phyloP scores from a whole-genome alignment of 371 early-diverging fungal species.

The Nosema muscidifuracis region DNA sequence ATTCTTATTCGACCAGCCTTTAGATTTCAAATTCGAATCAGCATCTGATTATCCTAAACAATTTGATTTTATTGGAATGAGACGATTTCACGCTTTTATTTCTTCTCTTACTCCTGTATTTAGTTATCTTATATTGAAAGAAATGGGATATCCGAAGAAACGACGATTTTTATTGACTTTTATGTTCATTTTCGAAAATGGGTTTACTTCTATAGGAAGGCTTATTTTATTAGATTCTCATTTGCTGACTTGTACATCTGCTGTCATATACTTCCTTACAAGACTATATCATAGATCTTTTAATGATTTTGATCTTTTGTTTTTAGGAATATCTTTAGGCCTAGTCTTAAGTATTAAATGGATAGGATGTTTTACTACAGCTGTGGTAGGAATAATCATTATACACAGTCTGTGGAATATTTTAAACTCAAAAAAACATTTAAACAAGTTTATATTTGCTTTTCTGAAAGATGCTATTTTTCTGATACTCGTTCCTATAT shows the following conservation, averaged over 20 bases:
- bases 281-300: conserved; percentile 59
- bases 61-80: conserved; percentile 81
- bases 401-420: conserved; percentile 81
- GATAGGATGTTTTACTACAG: conserved; percentile 91
- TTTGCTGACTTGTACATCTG: conserved; percentile 80
- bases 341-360: conserved; percentile 83
- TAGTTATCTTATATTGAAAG: conserved; percentile 76
- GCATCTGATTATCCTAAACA: conserved; percentile 72
- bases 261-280: conserved; percentile 70
- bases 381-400: conserved; percentile 83
- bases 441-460: conserved; percentile 72
- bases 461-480: conserved; percentile 60
- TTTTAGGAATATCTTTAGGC: conserved; percentile 82
- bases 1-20: conserved; percentile 75
- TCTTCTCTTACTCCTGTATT: conserved; percentile 83
- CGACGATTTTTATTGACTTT: conserved; percentile 69
- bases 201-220: conserved; percentile 71
- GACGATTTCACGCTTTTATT: conserved; percentile 66
- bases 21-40: conserved; percentile 78
- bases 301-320: conserved; percentile 72
- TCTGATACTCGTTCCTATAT: conserved; percentile 75
- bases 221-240: conserved; percentile 93
- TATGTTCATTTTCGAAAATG: conserved; percentile 70
- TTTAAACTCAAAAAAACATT: conserved; percentile 67
- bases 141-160: conserved; percentile 68